These are phyloP conservation scores for Cyclotella cryptica DNA, from an alignment of 108 stramenopile genomes.

Conservation along the genomic window DNA sequence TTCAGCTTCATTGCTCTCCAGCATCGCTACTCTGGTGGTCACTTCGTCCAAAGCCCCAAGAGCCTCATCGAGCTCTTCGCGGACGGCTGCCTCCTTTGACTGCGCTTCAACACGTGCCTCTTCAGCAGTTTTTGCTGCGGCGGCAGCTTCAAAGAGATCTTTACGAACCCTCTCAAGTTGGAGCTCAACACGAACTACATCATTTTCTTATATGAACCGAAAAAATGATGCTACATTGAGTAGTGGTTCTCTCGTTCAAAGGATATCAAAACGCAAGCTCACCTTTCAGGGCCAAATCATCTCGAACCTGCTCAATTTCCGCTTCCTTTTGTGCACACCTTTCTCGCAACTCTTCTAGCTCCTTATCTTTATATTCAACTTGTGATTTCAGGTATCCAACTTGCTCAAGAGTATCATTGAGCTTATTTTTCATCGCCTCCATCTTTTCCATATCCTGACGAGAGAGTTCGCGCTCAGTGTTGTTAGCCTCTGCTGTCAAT, in stretches of 20 bases:
- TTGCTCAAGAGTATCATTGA: constrained; percentile 42
- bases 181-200: constrained; percentile 41
- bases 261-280: constrained; percentile 12
- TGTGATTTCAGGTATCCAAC: constrained; percentile 23
- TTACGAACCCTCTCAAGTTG: constrained; percentile 51
- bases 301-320: constrained; percentile 32
- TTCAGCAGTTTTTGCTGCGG: constrained; percentile 45
- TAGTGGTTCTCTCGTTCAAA: not conserved
- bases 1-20: constrained; percentile 34
- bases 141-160: constrained; percentile 49
- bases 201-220: constrained; percentile 32
- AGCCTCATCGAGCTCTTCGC: constrained; percentile 32
- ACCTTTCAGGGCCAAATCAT: constrained; percentile 41
- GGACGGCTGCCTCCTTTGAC: constrained; percentile 19
- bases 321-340: constrained; percentile 29
- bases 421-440: constrained; percentile 23
- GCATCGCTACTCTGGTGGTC: constrained; percentile 20
- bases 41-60: constrained; percentile 19
- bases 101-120: constrained; percentile 50
- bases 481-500: constrained; percentile 15
- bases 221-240: not conserved
- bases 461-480: not conserved
- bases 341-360: constrained; percentile 27
- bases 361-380: constrained; percentile 39
- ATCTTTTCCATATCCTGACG: constrained; percentile 25